Evolutionary conservation across 306 rosid species (phyloP).

Genomic region (Pterocarpus macrocarpus): DNA sequence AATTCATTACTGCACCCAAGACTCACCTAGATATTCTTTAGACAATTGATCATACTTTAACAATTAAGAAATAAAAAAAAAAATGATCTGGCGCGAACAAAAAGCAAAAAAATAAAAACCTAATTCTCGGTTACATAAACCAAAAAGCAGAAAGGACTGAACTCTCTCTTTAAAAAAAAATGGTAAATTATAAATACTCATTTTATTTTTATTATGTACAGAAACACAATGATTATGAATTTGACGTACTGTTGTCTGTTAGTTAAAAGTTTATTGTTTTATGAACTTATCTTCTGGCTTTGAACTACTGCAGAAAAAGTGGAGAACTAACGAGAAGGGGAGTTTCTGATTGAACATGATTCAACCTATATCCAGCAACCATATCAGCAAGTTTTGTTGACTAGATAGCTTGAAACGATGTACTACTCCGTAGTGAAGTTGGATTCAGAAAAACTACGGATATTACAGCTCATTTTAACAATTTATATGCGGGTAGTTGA

Average conservation of each 20-base stretch:
- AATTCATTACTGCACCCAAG: constrained; percentile 9
- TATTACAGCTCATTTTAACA: background rate
- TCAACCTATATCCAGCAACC: background rate
- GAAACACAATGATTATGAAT: too few species aligned
- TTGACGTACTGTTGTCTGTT: too few species aligned
- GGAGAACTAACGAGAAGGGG: constrained; percentile 26
- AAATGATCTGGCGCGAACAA: background rate
- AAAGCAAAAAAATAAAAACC: too few species aligned
- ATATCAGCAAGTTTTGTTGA: background rate
- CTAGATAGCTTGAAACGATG: background rate
- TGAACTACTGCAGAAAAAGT: constrained; percentile 23
- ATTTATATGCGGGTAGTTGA: background rate
- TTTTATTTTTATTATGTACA: too few species aligned
- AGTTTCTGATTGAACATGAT: background rate
- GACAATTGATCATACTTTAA: background rate
- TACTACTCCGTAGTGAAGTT: background rate
- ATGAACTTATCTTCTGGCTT: constrained; percentile 3
- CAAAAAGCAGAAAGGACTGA: too few species aligned
- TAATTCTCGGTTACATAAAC: too few species aligned
- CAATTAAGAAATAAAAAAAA: background rate
- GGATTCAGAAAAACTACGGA: background rate
- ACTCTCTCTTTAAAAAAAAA: too few species aligned
- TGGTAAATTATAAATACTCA: too few species aligned
- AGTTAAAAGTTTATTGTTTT: background rate
- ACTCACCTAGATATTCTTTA: background rate